phyloP scores from a whole-genome alignment of 208 protist genomes.

The Trypanosoma brucei region DNA sequence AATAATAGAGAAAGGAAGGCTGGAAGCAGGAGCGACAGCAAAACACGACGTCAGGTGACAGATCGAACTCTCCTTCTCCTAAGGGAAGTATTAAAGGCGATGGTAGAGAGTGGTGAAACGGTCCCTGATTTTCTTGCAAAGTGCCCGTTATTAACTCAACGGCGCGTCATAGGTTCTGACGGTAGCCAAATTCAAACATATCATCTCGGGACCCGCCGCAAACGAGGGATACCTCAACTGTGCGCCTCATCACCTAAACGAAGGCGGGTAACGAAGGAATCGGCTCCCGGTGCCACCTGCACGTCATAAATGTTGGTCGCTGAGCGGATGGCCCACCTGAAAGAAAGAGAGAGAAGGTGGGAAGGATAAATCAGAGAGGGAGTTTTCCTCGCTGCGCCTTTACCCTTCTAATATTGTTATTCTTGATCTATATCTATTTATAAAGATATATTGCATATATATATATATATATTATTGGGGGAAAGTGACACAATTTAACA shows the following conservation, averaged over 20 bases:
- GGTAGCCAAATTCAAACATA: conserved; percentile 66
- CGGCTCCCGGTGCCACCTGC: no score
- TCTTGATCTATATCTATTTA: no score
- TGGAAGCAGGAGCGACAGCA: background rate
- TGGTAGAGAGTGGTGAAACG: conserved; percentile 58
- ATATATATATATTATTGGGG: no score
- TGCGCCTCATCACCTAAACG: conserved; percentile 11
- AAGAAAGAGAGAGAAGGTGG: no score
- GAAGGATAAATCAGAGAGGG: no score
- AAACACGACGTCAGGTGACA: conserved; percentile 32
- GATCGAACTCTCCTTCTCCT: conserved; percentile 76
- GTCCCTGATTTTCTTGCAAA: conserved; percentile 78
- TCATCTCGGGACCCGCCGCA: conserved; percentile 61
- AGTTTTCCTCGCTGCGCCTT: no score
- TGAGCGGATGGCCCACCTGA: no score
- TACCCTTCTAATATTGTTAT: no score
- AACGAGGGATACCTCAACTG: conserved; percentile 29
- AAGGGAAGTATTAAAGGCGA: conserved; percentile 57
- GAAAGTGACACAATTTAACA: no score
- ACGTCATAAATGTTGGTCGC: no score
- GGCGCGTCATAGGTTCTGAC: conserved; percentile 51
- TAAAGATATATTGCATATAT: no score
- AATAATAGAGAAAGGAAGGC: background rate
- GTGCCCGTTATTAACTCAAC: conserved; percentile 59
- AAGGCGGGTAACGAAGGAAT: no score